Evolutionary conservation across 805 yeast species (phyloP), one percentile per base, ranked within the genome.

Genomic region (Sporopachydermia lactativora): DNA sequence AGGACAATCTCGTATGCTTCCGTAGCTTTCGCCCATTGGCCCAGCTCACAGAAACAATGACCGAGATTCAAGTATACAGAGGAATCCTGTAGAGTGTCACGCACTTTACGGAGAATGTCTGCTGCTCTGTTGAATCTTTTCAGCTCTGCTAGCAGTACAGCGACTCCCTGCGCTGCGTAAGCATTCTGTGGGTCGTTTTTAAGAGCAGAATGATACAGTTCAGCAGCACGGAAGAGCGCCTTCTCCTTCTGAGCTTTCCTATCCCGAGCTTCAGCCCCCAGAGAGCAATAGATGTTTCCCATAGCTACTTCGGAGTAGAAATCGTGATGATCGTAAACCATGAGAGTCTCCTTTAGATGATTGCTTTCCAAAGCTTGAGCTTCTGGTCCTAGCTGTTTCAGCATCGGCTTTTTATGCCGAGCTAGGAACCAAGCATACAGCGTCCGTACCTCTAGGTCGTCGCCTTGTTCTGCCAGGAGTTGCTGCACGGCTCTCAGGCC

Each of bases 91-190:
- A 88, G 65, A 3, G 96, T 80, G 52, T 92, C 98, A 53, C 96
- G 73, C 41, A 88, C 76, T 50, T 88, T 85, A 57, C 94, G 73
- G 52, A 92, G 77, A 37, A 88, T 78, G 48, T 84, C 94, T 52
- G 88, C 66, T 0, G 97, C 95, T 45, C 77, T 68, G 17, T 74
- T 76, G 24, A 74, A 62, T 17, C 54, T 55, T 49, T 82, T 77
- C 48, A 78, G 77, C 52, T 89, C 96, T 6, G 94, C 94, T 57
- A 85, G 81, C 3, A 86, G 75, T 42, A 92, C 85, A 1, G 96
- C 97, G 46, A 92, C 69, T 42, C 99, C 99, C 59, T 92, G 98
- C 1, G 98, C 97, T 3, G 98, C 99, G 62, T 79, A 92, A 1
- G 88, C 89, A 55, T 89, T 84, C 49, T 71, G 67, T 2, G 88